Percentiles rank a stretch among this genome's conserved stretches.
Evolutionary conservation across 2,329 filamentous ascomycete species (phyloP).

Genomic region (Cephalotrichum gorgonifer): DNA sequence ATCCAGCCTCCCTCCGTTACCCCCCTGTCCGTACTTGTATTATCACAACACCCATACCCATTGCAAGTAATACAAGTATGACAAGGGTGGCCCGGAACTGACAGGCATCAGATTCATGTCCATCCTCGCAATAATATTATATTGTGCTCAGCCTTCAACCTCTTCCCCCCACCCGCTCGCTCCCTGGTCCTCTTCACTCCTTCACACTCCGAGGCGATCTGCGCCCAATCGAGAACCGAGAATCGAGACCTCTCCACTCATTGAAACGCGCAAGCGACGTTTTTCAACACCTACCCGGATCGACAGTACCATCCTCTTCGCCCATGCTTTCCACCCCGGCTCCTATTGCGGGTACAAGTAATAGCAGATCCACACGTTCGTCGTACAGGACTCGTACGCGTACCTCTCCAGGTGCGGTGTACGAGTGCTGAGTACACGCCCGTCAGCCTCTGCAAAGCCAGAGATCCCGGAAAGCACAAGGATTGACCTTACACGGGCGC

Average conservation of each 20-base stretch:
- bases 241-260: not conserved
- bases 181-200: constrained; percentile 1
- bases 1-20: not conserved
- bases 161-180: not conserved
- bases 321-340: not conserved
- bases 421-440: not conserved
- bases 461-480: not conserved
- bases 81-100: not conserved
- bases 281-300: not conserved
- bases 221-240: not conserved
- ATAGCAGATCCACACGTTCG: too few relatives aligned
- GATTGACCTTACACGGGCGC: not conserved
- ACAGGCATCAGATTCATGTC: constrained; percentile 1
- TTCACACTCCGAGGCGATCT: not conserved
- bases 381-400: too few relatives aligned
- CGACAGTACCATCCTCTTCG: not conserved
- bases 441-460: not conserved
- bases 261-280: not conserved
- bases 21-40: too few relatives aligned
- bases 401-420: too few relatives aligned
- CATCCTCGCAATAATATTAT: constrained; percentile 3
- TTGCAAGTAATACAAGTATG: not conserved
- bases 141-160: not conserved
- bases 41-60: too few relatives aligned
- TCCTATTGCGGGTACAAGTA: too few relatives aligned